phyloP scores from a whole-genome alignment of 805 yeast genomes.

The Candida railenensis region DNA sequence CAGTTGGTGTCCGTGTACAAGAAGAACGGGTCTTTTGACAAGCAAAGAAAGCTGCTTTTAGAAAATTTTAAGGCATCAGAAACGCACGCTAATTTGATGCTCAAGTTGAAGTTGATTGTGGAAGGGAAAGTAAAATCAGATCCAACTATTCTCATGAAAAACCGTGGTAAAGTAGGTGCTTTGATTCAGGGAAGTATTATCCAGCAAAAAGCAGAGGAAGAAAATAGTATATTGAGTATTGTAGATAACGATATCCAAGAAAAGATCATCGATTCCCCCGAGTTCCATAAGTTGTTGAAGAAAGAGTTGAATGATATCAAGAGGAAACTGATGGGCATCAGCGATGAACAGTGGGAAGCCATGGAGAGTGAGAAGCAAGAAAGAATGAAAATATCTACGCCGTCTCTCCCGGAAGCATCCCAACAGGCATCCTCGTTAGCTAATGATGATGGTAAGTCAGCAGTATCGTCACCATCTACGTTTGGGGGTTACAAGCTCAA shows the following conservation, averaged over 20 bases:
- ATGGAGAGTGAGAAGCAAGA: conserved; percentile 11
- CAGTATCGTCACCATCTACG: conserved; percentile 11
- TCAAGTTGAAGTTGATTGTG: conserved; percentile 41
- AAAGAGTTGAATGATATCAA: conserved; percentile 33
- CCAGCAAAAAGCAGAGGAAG: conserved; percentile 2
- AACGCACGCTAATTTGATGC: conserved; percentile 38
- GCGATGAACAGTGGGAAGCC: conserved; percentile 39
- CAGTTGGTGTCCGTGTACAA: conserved; percentile 43
- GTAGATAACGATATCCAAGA: conserved; percentile 46
- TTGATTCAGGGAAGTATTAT: conserved; percentile 52
- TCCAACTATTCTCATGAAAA: conserved; percentile 46
- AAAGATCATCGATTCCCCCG: conserved; percentile 41
- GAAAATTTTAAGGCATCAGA: conserved; percentile 43
- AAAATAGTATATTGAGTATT: conserved; percentile 29
- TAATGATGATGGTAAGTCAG: conserved; percentile 6
- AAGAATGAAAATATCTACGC: no score
- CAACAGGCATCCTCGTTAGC: background rate
- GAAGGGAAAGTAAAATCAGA: conserved; percentile 47
- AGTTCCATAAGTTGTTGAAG: conserved; percentile 32
- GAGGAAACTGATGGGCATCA: conserved; percentile 30
- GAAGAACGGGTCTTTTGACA: conserved; percentile 49
- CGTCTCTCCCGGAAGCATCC: conserved; percentile 11
- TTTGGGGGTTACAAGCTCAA: conserved; percentile 5
- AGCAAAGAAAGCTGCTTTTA: conserved; percentile 40
- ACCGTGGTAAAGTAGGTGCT: conserved; percentile 51